These are phyloP conservation scores for Mycena rebaudengoi DNA, from an alignment of 768 basidiomycete genomes.

Conservation along the genomic window DNA sequence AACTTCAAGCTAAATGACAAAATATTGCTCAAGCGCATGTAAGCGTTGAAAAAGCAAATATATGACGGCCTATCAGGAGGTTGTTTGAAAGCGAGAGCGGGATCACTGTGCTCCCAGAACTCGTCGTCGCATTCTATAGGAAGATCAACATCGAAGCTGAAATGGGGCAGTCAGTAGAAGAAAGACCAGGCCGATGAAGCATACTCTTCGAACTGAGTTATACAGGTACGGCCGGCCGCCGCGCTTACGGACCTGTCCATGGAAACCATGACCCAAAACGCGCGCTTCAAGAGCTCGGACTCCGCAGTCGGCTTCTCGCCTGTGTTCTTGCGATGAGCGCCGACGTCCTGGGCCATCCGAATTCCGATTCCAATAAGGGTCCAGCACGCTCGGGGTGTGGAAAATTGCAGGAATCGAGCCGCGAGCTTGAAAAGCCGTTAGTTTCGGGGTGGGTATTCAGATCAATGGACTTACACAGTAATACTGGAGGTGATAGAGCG, in stretches of 20 bases:
- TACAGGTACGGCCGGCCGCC: constrained; percentile 71
- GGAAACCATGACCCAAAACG: constrained; percentile 56
- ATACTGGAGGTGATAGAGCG: constrained; percentile 78
- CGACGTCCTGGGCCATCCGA: constrained; percentile 60
- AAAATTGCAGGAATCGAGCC: constrained; percentile 60
- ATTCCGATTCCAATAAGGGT: constrained; percentile 60
- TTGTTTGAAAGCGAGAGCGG: constrained; percentile 51
- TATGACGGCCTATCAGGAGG: constrained; percentile 49
- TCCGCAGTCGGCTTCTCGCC: constrained; percentile 52
- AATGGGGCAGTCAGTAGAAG: neutral
- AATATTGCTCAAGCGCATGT: constrained; percentile 45
- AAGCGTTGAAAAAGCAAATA: constrained; percentile 51
- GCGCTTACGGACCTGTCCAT: constrained; percentile 59
- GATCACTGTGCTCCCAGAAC: constrained; percentile 14
- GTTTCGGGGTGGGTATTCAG: neutral
- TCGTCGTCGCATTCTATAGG: constrained; percentile 39
- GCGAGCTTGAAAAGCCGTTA: constrained; percentile 49
- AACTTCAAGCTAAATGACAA: constrained; percentile 49
- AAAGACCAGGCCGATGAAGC: neutral
- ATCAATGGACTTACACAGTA: constrained; percentile 53
- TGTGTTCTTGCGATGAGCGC: constrained; percentile 61
- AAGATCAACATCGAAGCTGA: constrained; percentile 59
- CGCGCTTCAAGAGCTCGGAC: constrained; percentile 78
- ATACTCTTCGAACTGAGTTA: constrained; percentile 80
- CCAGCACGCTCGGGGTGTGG: constrained; percentile 72